Evolutionary conservation across 441 rosid species (phyloP).

Genomic region (Viola pubescens): DNA sequence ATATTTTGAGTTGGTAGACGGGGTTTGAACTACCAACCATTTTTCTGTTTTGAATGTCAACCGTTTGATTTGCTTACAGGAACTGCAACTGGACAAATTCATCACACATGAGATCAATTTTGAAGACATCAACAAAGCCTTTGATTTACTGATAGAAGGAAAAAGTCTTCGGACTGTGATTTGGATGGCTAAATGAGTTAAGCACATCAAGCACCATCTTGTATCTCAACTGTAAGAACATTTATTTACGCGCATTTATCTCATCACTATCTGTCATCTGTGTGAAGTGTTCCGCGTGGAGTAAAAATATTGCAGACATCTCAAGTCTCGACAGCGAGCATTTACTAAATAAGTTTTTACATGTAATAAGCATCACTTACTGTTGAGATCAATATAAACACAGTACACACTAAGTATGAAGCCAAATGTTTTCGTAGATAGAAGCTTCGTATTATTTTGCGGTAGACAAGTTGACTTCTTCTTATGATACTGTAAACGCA

Average conservation of each 20-base stretch:
- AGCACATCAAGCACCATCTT: background rate
- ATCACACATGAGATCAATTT: slow-evolving; percentile 1
- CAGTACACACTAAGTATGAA: background rate
- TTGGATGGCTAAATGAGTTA: slow-evolving; percentile 44
- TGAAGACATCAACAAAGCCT: slow-evolving; percentile 5
- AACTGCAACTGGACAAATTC: background rate
- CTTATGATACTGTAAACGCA: slow-evolving; percentile 35
- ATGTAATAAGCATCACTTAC: too few species aligned
- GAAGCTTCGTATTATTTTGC: slow-evolving; percentile 15
- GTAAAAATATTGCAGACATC: too few species aligned
- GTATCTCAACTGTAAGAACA: background rate
- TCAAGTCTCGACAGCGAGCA: too few species aligned
- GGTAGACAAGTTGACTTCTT: too few species aligned
- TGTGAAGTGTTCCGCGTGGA: too few species aligned
- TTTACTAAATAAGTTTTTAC: too few species aligned
- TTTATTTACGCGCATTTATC: too few species aligned
- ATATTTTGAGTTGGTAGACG: background rate
- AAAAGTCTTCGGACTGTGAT: slow-evolving; percentile 24
- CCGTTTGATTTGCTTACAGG: slow-evolving; percentile 4
- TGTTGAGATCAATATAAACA: too few species aligned
- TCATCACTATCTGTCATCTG: too few species aligned
- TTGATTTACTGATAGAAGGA: background rate
- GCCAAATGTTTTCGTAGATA: background rate
- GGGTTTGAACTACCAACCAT: background rate
- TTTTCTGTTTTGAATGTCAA: background rate